A percentile compares a stretch with the other conserved stretches of the same genome.
Conservation (phyloP, 805 yeast species). For the Hanseniaspora thailandica region DNA sequence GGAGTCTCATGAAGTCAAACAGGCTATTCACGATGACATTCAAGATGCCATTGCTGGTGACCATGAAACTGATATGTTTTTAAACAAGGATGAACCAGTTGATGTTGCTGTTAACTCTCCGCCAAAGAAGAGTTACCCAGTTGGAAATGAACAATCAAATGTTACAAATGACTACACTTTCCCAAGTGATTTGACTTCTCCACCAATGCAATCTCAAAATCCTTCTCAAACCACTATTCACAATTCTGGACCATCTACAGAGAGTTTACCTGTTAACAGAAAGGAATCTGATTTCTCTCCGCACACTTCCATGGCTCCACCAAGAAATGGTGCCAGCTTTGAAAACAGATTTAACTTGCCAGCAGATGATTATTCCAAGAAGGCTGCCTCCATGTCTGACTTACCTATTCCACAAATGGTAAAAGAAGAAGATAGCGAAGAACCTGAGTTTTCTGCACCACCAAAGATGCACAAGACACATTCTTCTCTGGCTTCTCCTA, state of each 20-base stretch:
- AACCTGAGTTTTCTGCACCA: background rate
- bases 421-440: background rate
- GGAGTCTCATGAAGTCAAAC: background rate
- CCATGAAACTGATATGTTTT: background rate
- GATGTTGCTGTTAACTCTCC: constrained; percentile 5
- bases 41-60: background rate
- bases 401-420: background rate
- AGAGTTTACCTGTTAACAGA: background rate
- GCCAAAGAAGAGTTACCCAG: background rate
- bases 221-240: background rate
- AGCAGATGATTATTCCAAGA: background rate
- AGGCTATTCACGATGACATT: background rate
- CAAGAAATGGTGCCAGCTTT: background rate
- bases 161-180: background rate
- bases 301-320: background rate
- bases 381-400: background rate
- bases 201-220: background rate
- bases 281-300: constrained; percentile 5
- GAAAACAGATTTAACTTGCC: background rate
- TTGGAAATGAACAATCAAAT: background rate
- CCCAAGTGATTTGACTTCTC: background rate
- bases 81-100: background rate
- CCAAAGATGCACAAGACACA: background rate
- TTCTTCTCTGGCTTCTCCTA: constrained; percentile 9
- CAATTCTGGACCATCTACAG: background rate